A percentile compares a stretch with the other conserved stretches of the same genome.
These are phyloP conservation scores for Poteriospumella lacustris DNA, from an alignment of 108 stramenopile genomes.

Conservation along the genomic window DNA sequence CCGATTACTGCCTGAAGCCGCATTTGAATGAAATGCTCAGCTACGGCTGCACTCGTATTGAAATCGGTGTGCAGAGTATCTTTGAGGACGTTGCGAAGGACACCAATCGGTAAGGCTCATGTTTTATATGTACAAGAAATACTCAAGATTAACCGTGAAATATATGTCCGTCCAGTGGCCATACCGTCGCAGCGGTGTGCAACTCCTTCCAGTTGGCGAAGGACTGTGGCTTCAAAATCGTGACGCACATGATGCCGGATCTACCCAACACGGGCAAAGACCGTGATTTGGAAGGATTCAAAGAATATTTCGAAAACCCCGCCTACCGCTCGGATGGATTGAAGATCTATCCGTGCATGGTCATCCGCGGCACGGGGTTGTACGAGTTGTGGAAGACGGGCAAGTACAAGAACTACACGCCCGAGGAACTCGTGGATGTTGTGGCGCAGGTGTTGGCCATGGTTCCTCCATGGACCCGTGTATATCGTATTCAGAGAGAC, in stretches of 20 bases:
- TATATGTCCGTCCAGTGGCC: too few species aligned
- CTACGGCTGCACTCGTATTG: constrained; percentile 95
- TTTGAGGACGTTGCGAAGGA: constrained; percentile 23
- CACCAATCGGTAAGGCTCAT: constrained; percentile 1
- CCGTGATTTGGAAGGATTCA: constrained; percentile 77
- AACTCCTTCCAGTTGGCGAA: constrained; percentile 87
- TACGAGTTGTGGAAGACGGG: constrained; percentile 92
- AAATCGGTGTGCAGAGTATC: constrained; percentile 84
- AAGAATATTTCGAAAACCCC: constrained; percentile 87
- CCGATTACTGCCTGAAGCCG: constrained; percentile 74
- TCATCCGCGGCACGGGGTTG: constrained; percentile 89
- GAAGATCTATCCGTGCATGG: constrained; percentile 89
- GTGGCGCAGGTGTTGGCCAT: constrained; percentile 74
- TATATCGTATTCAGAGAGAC: constrained; percentile 91
- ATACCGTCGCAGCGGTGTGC: constrained; percentile 45
- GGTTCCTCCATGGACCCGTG: constrained; percentile 90
- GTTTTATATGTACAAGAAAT: neutral
- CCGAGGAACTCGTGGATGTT: constrained; percentile 85
- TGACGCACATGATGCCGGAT: constrained; percentile 34
- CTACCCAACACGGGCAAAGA: constrained; percentile 86
- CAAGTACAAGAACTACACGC: constrained; percentile 76
- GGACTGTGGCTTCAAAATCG: constrained; percentile 79
- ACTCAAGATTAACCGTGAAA: too few species aligned
- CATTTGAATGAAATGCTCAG: constrained; percentile 84
- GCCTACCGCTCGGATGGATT: constrained; percentile 81